These are phyloP conservation scores for Hamamelis virginiana DNA, from an alignment of 164 flowering plant species.

Conservation along the genomic window DNA sequence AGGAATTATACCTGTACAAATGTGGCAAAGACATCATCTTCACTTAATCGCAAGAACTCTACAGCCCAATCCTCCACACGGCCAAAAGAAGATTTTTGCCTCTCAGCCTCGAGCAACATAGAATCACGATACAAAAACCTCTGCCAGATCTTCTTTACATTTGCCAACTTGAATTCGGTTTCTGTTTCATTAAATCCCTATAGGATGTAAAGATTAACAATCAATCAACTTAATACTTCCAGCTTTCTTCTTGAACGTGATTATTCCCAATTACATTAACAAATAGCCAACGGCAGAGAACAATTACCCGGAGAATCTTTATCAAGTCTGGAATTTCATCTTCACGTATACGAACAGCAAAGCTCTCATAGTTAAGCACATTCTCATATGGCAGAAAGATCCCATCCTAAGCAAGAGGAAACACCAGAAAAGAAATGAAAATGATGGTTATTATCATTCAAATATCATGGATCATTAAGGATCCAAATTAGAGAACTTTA, in stretches of 20 bases:
- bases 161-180: conserved; percentile 65
- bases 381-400: conserved; percentile 92
- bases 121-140: conserved; percentile 89
- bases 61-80: conserved; percentile 71
- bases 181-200: conserved; percentile 80
- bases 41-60: conserved; percentile 48
- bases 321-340: conserved; percentile 88
- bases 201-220: neutral
- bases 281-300: neutral
- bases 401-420: conserved; percentile 67
- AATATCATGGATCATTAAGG: too few relatives aligned
- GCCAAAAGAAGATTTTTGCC: conserved; percentile 63
- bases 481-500: too few relatives aligned
- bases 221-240: neutral
- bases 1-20: conserved; percentile 67
- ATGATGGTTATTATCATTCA: neutral
- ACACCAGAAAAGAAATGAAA: neutral
- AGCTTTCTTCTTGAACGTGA: neutral
- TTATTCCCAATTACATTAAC: neutral
- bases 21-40: conserved; percentile 86
- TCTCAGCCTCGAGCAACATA: conserved; percentile 79
- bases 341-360: conserved; percentile 82
- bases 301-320: conserved; percentile 73
- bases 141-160: conserved; percentile 85
- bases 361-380: conserved; percentile 85